A percentile compares a stretch with the other conserved stretches of the same genome.
Evolutionary conservation across 352 stramenopile species (phyloP).

Genomic region (Globisporangium nunn): DNA sequence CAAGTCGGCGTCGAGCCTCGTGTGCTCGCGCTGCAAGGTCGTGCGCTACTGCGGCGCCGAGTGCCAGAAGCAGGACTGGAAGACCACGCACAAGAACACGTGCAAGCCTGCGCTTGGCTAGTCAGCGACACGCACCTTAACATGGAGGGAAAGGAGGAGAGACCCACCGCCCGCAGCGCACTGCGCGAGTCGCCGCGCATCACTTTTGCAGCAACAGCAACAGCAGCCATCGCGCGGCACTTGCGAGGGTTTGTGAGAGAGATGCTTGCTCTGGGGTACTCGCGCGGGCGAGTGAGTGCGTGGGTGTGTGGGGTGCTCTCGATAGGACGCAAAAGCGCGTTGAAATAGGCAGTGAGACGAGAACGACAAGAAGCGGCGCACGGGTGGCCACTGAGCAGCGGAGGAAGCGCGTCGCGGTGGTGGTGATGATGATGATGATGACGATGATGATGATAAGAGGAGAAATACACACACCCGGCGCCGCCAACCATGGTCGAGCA

Average conservation of each 20-base stretch:
- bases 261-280: background rate
- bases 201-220: background rate
- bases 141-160: background rate
- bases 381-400: background rate
- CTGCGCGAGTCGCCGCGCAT: background rate
- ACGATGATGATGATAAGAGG: background rate
- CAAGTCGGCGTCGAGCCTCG: slow-evolving; percentile 64
- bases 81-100: slow-evolving; percentile 76
- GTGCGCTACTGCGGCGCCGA: slow-evolving; percentile 83
- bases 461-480: background rate
- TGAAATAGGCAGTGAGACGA: slow-evolving; percentile 10
- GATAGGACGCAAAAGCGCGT: slow-evolving; percentile 9
- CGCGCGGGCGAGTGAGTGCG: background rate
- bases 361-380: background rate
- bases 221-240: background rate
- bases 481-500: background rate
- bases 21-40: slow-evolving; percentile 84
- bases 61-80: slow-evolving; percentile 89
- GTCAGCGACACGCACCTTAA: slow-evolving; percentile 1
- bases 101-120: slow-evolving; percentile 56
- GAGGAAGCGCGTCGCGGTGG: slow-evolving; percentile 1
- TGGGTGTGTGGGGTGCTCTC: background rate
- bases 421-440: too few relatives aligned
- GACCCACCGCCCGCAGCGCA: too few relatives aligned
- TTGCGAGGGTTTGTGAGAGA: background rate